Conservation (phyloP, 2,329 filamentous ascomycete species). For the Penicillium sp. region DNA sequence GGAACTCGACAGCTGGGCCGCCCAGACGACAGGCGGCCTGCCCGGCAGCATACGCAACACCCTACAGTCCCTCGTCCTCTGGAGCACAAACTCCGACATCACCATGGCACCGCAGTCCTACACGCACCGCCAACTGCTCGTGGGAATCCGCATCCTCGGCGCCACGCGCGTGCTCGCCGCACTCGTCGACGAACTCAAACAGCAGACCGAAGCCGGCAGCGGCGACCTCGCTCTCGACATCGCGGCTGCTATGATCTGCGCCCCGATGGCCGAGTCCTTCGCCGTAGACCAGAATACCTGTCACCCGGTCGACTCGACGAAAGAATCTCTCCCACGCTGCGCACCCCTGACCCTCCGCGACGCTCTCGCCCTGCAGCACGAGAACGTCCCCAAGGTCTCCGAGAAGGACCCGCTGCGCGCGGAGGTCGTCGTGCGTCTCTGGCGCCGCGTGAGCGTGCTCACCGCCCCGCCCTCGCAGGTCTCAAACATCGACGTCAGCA, state of each 20-base stretch:
- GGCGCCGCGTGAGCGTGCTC: constrained; percentile 45
- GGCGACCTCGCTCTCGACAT: constrained; percentile 47
- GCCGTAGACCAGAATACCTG: constrained; percentile 38
- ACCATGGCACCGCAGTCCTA: constrained; percentile 55
- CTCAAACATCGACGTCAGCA: constrained; percentile 42
- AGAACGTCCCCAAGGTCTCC: constrained; percentile 40
- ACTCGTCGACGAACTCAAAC: constrained; percentile 44
- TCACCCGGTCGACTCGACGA: constrained; percentile 34
- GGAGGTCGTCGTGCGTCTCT: constrained; percentile 46
- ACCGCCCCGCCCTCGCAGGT: constrained; percentile 39
- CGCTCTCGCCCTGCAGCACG: constrained; percentile 39
- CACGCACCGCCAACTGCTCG: constrained; percentile 53
- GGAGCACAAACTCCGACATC: constrained; percentile 52
- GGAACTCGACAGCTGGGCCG: constrained; percentile 55
- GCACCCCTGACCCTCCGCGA: constrained; percentile 43
- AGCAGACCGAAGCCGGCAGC: constrained; percentile 40
- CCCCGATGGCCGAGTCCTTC: constrained; percentile 41
- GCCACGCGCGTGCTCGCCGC: constrained; percentile 37
- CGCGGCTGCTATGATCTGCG: constrained; percentile 43
- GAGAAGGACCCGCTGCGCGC: constrained; percentile 46
- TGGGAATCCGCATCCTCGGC: constrained; percentile 43
- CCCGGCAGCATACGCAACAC: constrained; percentile 49
- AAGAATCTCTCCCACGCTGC: constrained; percentile 34
- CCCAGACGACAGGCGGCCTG: constrained; percentile 47
- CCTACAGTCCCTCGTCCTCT: constrained; percentile 53